Conservation (phyloP, 352 stramenopile genomes). For the Globisporangium alternatum region DNA sequence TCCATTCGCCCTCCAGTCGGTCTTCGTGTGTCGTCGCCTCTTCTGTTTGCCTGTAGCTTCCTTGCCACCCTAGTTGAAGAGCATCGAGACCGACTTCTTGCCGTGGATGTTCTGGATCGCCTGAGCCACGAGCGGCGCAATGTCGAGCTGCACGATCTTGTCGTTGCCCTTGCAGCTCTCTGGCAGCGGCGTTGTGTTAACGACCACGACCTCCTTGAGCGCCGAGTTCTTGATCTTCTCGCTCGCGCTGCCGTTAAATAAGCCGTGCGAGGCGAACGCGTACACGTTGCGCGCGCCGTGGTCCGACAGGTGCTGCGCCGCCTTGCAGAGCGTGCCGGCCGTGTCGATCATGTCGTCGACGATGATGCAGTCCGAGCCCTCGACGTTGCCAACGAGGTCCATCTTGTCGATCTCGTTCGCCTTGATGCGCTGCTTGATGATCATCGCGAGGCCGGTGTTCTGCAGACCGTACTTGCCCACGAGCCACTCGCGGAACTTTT, state of each 20-base stretch:
- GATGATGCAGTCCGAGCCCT: slow-evolving; percentile 99
- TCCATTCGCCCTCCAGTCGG: background rate
- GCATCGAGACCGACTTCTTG: slow-evolving; percentile 99
- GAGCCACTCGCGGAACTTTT: slow-evolving; percentile 99
- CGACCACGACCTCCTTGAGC: slow-evolving; percentile 90
- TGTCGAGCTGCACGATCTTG: slow-evolving; percentile 98
- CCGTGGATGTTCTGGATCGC: slow-evolving; percentile 99
- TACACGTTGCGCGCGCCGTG: slow-evolving; percentile 98
- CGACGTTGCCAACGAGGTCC: slow-evolving; percentile 99
- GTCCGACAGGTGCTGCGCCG: slow-evolving; percentile 94
- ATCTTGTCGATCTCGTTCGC: slow-evolving; percentile 98
- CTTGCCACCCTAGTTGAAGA: slow-evolving; percentile 94
- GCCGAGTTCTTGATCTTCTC: slow-evolving; percentile 88
- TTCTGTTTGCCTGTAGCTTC: background rate
- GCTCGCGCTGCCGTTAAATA: slow-evolving; percentile 93
- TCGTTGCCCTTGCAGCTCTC: slow-evolving; percentile 92
- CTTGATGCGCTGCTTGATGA: slow-evolving; percentile 99
- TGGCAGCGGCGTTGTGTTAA: slow-evolving; percentile 86
- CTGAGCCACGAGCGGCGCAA: slow-evolving; percentile 96
- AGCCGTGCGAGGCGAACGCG: slow-evolving; percentile 98
- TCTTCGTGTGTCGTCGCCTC: background rate
- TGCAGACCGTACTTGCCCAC: slow-evolving; percentile 96
- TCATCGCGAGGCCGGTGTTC: slow-evolving; percentile 99
- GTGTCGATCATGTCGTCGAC: slow-evolving; percentile 99
- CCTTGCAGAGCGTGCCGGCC: slow-evolving; percentile 98